Evolutionary conservation across 2,329 filamentous ascomycete genomes (phyloP).

Genomic region (Sporothrix phasma): DNA sequence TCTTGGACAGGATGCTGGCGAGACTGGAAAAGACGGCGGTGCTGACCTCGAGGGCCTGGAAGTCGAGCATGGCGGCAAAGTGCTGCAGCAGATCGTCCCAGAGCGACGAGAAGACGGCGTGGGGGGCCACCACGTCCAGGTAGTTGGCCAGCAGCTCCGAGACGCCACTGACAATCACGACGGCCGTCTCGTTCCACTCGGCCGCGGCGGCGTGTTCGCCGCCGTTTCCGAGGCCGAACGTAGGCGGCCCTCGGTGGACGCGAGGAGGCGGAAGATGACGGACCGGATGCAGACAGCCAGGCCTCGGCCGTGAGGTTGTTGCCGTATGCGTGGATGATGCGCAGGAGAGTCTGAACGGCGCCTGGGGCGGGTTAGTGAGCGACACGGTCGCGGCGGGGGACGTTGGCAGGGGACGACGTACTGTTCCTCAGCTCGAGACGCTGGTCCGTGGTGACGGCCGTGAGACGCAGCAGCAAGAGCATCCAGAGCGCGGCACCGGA

Average conservation of each 20-base stretch:
- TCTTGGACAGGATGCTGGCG: slow-evolving; percentile 49
- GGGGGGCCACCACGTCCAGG: slow-evolving; percentile 58
- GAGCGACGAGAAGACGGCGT: slow-evolving; percentile 57
- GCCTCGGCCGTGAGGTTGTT: slow-evolving; percentile 66
- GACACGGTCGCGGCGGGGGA: not conserved
- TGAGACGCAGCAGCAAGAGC: slow-evolving; percentile 60
- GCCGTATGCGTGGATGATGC: slow-evolving; percentile 87
- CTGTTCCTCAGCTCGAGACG: slow-evolving; percentile 71
- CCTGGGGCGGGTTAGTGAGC: not conserved
- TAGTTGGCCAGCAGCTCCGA: slow-evolving; percentile 67
- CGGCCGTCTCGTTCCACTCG: slow-evolving; percentile 66
- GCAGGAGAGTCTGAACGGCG: slow-evolving; percentile 79
- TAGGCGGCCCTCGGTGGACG: slow-evolving; percentile 54
- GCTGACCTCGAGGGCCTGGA: slow-evolving; percentile 58
- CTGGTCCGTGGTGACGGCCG: slow-evolving; percentile 59
- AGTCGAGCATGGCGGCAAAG: slow-evolving; percentile 53
- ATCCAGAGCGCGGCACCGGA: slow-evolving; percentile 70
- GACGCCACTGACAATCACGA: slow-evolving; percentile 62
- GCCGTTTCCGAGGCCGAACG: slow-evolving; percentile 29
- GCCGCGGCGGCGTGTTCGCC: slow-evolving; percentile 34
- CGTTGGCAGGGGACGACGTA: not conserved
- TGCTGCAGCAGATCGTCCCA: slow-evolving; percentile 67
- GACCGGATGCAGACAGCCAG: slow-evolving; percentile 73
- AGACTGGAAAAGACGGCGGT: slow-evolving; percentile 62
- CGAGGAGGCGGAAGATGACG: slow-evolving; percentile 69